Base-by-base conservation (phyloP, 2,329 filamentous ascomycete species). In the Penicillium sp. region DNA sequence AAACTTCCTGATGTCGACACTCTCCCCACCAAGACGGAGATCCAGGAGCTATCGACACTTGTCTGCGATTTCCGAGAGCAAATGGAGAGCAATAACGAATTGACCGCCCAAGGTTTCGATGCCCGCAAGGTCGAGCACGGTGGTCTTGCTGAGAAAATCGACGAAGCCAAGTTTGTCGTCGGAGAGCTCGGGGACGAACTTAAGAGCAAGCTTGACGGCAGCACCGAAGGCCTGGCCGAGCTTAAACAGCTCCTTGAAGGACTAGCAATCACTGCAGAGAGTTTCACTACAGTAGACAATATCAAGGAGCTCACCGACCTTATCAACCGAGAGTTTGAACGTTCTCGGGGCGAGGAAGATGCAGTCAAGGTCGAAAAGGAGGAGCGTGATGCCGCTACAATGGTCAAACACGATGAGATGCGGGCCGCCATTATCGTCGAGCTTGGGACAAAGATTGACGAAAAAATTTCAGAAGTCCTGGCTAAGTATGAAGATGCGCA, bases 401-500 rank as follows among this genome's bases (percentile, higher is more conserved):
- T 85, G 10, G 80, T 83, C 62, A 87, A 87, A 71, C 83, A 86
- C 35, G 83, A 85, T 23, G 84, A 87, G 66, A 78, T 79, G 55
- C 82, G 82, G 58, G 80, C 80, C 8, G 79, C 79, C 31, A 79
- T 86, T 29, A 77, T 86, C 27, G 70, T 79, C 15, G 82, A 83
- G 29, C 72, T 88, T 25, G 77, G 78, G 5, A 74, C 78, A 50
- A 86, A 85, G 73, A 78, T 88, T 39, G 86, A 96, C 61, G 89
- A 92, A 68, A 92, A 91, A 71, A 86, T 97, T 65, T 84, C 84
- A 58, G 90, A 92, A 53, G 81, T 99, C 25, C 86, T 96, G 72
- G 81, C 83, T 65, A 97, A 96, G 73, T 96, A 96, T 69, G 93
- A 97, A 55, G 91, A 94, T 60, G 88, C 93, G 61, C 89, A 96